Percentiles rank a stretch among this genome's conserved stretches.
Conservation (phyloP, 192 early-diverging fungal genomes). For the Fimicolochytrium jonesii region DNA sequence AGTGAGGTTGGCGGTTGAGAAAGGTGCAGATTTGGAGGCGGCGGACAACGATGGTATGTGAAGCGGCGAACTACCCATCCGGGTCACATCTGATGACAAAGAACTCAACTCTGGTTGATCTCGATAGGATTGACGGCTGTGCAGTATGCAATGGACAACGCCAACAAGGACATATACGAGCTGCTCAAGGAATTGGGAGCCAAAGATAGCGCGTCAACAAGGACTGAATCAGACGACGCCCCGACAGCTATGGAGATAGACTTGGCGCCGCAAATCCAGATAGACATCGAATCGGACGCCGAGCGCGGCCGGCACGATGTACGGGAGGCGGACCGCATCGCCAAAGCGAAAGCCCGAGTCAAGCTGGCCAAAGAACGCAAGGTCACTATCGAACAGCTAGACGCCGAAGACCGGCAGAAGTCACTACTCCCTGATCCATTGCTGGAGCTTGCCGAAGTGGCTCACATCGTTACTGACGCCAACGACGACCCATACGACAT, state of each 20-base stretch:
- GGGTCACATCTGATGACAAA: too few species aligned
- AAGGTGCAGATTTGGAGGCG: conserved; percentile 34
- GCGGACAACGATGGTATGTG: conserved; percentile 19
- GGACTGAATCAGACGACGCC: too few species aligned
- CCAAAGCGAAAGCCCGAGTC: conserved; percentile 2
- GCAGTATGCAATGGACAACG: background rate
- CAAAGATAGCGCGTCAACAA: too few species aligned
- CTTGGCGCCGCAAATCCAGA: background rate
- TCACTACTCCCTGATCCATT: conserved; percentile 6
- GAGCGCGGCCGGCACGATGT: conserved; percentile 23
- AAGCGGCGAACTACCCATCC: too few species aligned
- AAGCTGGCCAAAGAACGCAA: background rate
- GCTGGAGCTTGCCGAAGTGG: conserved; percentile 13
- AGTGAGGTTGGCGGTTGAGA: conserved; percentile 29
- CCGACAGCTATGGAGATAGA: conserved; percentile 12
- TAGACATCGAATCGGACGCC: conserved; percentile 16
- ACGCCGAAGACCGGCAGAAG: conserved; percentile 12
- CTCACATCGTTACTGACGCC: conserved; percentile 17
- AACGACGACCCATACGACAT: conserved; percentile 37
- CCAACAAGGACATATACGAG: conserved; percentile 9
- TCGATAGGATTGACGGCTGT: background rate
- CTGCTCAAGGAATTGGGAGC: conserved; percentile 14
- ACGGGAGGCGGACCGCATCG: background rate
- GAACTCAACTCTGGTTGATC: too few species aligned
- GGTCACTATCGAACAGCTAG: conserved; percentile 13